Conservation (phyloP, 2,329 filamentous ascomycete genomes). For the Penicillium thymicola region DNA sequence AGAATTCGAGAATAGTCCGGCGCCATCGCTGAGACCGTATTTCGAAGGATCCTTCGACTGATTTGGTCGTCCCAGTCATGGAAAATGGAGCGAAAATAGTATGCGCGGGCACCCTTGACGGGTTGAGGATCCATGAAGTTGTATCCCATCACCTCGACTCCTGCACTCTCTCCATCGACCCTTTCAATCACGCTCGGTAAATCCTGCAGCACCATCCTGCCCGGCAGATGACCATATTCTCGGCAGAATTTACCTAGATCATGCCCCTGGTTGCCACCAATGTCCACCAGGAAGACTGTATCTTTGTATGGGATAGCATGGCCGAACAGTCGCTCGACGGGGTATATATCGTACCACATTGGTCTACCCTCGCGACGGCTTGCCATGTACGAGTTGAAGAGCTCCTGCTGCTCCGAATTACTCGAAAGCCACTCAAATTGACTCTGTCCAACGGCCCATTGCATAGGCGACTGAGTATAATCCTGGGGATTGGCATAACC, state of each 20-base stretch:
- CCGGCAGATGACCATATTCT: slow-evolving; percentile 32
- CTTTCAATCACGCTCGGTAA: slow-evolving; percentile 29
- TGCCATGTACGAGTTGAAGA: slow-evolving; percentile 37
- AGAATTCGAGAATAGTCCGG: slow-evolving; percentile 32
- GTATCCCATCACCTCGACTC: slow-evolving; percentile 33
- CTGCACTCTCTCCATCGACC: slow-evolving; percentile 6
- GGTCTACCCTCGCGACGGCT: slow-evolving; percentile 30
- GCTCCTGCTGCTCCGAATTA: slow-evolving; percentile 23
- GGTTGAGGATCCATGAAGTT: slow-evolving; percentile 35
- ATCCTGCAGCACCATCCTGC: slow-evolving; percentile 42
- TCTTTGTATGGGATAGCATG: slow-evolving; percentile 25
- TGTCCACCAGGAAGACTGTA: slow-evolving; percentile 39
- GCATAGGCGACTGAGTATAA: slow-evolving; percentile 30
- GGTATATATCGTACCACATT: slow-evolving; percentile 34
- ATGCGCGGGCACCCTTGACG: slow-evolving; percentile 32
- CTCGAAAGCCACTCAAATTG: slow-evolving; percentile 35
- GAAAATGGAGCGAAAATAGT: slow-evolving; percentile 40
- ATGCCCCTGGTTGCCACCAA: slow-evolving; percentile 44
- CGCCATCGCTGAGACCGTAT: slow-evolving; percentile 33
- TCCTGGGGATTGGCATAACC: slow-evolving; percentile 29
- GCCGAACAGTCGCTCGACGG: slow-evolving; percentile 24
- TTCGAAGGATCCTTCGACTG: slow-evolving; percentile 32
- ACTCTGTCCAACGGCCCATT: slow-evolving; percentile 32
- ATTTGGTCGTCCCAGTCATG: slow-evolving; percentile 39
- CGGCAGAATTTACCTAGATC: slow-evolving; percentile 35